Base-by-base conservation (phyloP, 2,329 filamentous ascomycete species). In the Fonsecaea nubica region DNA sequence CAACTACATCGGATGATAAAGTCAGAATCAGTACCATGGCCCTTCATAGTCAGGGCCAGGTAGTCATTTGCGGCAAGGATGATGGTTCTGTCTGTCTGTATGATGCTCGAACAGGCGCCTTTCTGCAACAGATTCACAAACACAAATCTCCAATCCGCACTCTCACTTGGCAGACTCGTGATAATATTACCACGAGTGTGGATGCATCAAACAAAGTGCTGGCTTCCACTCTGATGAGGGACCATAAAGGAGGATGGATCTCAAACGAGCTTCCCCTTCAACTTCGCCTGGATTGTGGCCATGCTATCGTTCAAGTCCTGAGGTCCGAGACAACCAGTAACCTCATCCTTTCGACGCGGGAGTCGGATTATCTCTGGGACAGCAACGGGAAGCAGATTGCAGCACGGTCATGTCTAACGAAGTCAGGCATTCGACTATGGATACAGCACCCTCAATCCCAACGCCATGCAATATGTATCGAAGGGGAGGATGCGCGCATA, bases 11-110 rank as follows among this genome's bases (percentile, higher is more conserved):
- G 6, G 73, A 76, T 10, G 61, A 60, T 7, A 75, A 72, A 52
- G 66, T 72, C 0, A 76, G 69, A 61, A 75, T 79, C 33, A 78
- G 70, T 35, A 73, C 74, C 30, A 74, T 79, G 57, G 64, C 62
- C 25, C 62, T 73, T 25, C 71, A 76, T 69, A 65, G 64, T 45
- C 72, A 64, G 3, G 67, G 52, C 4, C 72, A 74, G 4, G 66
- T 75, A 18, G 59, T 77, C 10, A 75, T 80, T 61, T 79, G 77
- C 52, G 78, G 78, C 35, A 78, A 77, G 56, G 72, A 76, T 62
- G 75, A 80, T 64, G 79, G 78, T 15, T 73, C 74, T 1, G 74
- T 81, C 35, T 72, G 64, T 15, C 40, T 77, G 1, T 79, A 79
- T 60, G 67, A 74, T 32, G 54, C 70, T 25, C 72, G 67, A 54